These are phyloP conservation scores for Phaeophleospora eucalypticola DNA, from an alignment of 2,329 filamentous ascomycete species.

Conservation along the genomic window DNA sequence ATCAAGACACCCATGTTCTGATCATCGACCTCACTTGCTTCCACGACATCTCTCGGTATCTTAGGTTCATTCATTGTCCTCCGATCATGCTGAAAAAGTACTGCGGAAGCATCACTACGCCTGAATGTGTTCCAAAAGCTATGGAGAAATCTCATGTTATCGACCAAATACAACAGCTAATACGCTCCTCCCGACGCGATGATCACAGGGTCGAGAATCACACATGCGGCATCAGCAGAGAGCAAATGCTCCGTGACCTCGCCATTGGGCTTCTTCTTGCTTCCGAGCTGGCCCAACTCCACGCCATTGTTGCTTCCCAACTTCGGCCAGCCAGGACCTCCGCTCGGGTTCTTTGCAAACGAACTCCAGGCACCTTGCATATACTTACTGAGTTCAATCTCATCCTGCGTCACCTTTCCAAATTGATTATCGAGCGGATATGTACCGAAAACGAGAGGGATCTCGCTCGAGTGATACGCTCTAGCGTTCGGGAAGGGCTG, in stretches of 20 bases:
- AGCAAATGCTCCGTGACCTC: conserved; percentile 8
- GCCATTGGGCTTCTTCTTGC: conserved; percentile 5
- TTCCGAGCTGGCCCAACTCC: conserved; percentile 16
- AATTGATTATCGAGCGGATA: conserved; percentile 15
- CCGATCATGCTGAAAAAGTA: too few species aligned
- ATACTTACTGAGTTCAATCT: conserved; percentile 18
- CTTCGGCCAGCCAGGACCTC: conserved; percentile 24
- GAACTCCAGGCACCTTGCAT: conserved; percentile 20
- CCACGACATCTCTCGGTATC: too few species aligned
- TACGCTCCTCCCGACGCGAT: neutral
- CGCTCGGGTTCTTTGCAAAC: conserved; percentile 18
- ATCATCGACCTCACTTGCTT: too few species aligned
- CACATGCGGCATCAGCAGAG: conserved; percentile 11
- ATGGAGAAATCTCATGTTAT: too few species aligned
- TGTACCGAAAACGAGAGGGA: conserved; percentile 25
- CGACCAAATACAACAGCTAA: neutral
- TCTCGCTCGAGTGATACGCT: conserved; percentile 35
- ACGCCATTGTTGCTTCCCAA: conserved; percentile 18
- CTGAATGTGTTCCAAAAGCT: too few species aligned
- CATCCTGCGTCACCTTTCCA: conserved; percentile 13
- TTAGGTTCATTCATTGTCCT: too few species aligned
- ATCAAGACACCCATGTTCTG: too few species aligned
- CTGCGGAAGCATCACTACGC: too few species aligned
- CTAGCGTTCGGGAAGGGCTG: conserved; percentile 20
- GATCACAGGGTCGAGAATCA: conserved; percentile 10